Evolutionary conservation across 2,329 filamentous ascomycete genomes (phyloP).

Genomic region (Neopestalotiopsis sp.): DNA sequence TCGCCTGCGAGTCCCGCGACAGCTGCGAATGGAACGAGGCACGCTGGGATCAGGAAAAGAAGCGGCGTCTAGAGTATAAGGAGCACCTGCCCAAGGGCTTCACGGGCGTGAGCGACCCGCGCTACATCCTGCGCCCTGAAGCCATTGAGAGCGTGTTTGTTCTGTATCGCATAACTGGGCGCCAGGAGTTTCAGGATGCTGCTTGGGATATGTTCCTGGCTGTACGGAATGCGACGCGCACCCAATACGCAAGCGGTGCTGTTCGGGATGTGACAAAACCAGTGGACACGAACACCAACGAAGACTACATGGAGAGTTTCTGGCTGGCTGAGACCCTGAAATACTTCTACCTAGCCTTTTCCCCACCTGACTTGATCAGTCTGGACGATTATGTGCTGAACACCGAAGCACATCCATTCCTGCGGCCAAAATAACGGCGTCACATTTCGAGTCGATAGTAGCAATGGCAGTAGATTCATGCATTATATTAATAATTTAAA

Average conservation of each 20-base stretch:
- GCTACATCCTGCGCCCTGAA: conserved; percentile 38
- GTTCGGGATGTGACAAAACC: conserved; percentile 44
- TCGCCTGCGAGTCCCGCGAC: conserved; percentile 44
- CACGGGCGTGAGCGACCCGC: conserved; percentile 52
- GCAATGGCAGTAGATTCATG: neutral
- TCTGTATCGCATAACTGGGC: conserved; percentile 37
- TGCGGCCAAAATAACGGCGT: neutral
- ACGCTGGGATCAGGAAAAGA: conserved; percentile 26
- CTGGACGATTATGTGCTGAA: conserved; percentile 64
- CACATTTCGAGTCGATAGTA: neutral
- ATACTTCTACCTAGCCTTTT: conserved; percentile 46
- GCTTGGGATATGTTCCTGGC: conserved; percentile 38
- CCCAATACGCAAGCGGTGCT: conserved; percentile 31
- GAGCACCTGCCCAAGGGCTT: conserved; percentile 53
- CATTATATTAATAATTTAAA: neutral
- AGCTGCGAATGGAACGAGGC: conserved; percentile 36
- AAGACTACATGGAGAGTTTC: conserved; percentile 58
- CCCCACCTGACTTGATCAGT: conserved; percentile 57
- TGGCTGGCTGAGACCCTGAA: conserved; percentile 71
- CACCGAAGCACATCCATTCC: conserved; percentile 41
- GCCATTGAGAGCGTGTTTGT: conserved; percentile 40
- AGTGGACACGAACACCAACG: conserved; percentile 46
- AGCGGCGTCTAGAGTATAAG: conserved; percentile 30
- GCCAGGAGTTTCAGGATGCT: conserved; percentile 31
- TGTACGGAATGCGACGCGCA: conserved; percentile 31